Percentiles rank a stretch among this genome's conserved stretches.
Evolutionary conservation across 139 green algal species (phyloP).

Genomic region (Mychonastes homosphaera): DNA sequence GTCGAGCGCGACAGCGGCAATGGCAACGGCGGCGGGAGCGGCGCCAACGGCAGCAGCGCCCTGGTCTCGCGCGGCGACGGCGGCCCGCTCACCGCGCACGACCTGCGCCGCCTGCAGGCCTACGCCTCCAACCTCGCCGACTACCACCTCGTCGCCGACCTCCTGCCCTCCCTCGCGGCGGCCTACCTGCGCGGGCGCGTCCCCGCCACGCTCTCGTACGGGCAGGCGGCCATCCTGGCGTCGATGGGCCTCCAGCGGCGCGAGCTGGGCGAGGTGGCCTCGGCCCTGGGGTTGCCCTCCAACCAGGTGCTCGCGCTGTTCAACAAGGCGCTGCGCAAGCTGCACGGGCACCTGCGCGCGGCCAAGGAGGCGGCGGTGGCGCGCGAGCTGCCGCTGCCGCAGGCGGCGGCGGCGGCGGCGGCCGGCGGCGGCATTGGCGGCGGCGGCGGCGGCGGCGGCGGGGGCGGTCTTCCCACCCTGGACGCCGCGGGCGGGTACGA

Average conservation of each 20-base stretch:
- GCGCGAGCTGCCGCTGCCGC: constrained; percentile 43
- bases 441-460: constrained; percentile 10
- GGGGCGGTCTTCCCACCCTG: constrained; percentile 13
- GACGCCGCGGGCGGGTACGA: constrained; percentile 33
- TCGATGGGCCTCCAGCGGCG: constrained; percentile 60
- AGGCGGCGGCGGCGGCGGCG: not conserved
- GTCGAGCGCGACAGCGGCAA: not conserved
- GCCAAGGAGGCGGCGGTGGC: constrained; percentile 58
- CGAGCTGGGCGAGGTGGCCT: constrained; percentile 44
- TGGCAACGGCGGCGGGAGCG: not conserved
- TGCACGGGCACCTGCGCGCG: constrained; percentile 57
- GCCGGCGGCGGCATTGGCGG: not conserved
- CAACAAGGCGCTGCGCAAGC: constrained; percentile 84
- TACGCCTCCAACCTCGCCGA: constrained; percentile 91
- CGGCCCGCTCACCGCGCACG: constrained; percentile 53
- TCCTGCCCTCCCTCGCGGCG: constrained; percentile 61
- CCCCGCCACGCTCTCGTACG: constrained; percentile 69
- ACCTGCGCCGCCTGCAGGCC: constrained; percentile 83
- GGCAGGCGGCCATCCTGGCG: constrained; percentile 74
- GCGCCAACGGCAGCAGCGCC: not conserved
- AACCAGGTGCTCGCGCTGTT: constrained; percentile 89
- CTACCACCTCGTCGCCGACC: constrained; percentile 86
- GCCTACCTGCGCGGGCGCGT: constrained; percentile 72
- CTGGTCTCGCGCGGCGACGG: constrained; percentile 17
- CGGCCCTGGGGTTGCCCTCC: constrained; percentile 59